Evolutionary conservation across 2,329 filamentous ascomycete genomes (phyloP).

Genomic region (Stemphylium lycopersici): DNA sequence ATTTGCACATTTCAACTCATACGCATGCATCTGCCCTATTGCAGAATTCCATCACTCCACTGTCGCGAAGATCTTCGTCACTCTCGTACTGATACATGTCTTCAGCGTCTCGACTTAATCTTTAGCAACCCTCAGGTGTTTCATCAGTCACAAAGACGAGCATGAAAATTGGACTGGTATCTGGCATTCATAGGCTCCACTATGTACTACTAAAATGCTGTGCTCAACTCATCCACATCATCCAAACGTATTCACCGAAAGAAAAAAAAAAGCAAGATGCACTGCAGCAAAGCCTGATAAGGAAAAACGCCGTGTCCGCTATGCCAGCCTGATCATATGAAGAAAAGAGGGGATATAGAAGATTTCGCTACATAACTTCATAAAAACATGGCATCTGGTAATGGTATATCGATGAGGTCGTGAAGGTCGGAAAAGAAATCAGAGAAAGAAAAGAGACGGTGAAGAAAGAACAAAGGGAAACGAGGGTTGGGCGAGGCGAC

Average conservation of each 20-base stretch:
- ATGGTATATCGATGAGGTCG: not conserved
- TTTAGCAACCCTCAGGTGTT: too few species aligned
- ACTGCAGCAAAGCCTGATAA: not conserved
- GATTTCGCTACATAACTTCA: conserved; percentile 6
- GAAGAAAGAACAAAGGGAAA: not conserved
- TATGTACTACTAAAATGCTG: too few species aligned
- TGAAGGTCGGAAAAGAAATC: not conserved
- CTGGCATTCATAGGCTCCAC: too few species aligned
- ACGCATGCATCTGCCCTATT: not conserved
- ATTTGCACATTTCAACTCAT: not conserved
- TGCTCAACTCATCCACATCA: not conserved
- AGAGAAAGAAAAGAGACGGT: not conserved
- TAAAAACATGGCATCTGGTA: not conserved
- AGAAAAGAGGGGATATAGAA: not conserved
- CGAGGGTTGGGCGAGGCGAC: too few species aligned
- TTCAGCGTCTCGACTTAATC: too few species aligned
- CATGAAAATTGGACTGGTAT: too few species aligned
- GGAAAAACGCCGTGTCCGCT: not conserved
- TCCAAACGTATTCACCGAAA: not conserved
- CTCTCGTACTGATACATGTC: not conserved
- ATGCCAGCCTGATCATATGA: not conserved
- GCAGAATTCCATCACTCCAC: too few species aligned
- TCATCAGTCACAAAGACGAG: too few species aligned
- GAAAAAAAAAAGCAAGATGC: not conserved
- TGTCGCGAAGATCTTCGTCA: not conserved